Evolutionary conservation across 768 basidiomycete species (phyloP).

Genomic region (Rossbeevera mucosa): DNA sequence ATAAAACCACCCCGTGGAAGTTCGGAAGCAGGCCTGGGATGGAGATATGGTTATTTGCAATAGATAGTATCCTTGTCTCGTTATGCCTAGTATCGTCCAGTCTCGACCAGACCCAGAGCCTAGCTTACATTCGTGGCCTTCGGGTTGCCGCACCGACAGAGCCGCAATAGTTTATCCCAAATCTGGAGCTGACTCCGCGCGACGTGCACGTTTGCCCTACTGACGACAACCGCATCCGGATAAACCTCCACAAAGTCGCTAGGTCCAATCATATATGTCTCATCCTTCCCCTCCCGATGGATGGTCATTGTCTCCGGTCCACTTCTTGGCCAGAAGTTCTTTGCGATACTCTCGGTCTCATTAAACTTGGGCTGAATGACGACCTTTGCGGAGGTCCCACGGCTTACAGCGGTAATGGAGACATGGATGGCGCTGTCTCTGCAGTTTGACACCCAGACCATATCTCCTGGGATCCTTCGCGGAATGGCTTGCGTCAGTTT

Average conservation of each 20-base stretch:
- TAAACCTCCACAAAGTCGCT: neutral
- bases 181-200: neutral
- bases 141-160: neutral
- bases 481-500: neutral
- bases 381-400: neutral
- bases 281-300: neutral
- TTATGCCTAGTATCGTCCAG: neutral
- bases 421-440: neutral
- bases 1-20: neutral
- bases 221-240: neutral
- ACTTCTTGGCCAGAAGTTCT: neutral
- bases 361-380: neutral
- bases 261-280: neutral
- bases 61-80: neutral
- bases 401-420: neutral
- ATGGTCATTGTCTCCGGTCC: neutral
- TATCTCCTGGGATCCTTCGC: neutral
- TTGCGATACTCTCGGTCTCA: neutral
- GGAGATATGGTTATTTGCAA: neutral
- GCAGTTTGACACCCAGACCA: neutral
- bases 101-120: neutral
- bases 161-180: neutral
- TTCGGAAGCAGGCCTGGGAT: neutral
- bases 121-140: neutral
- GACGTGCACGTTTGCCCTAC: neutral